Conservation (phyloP, 2,329 filamentous ascomycete genomes). For the Penicillium olsonii region DNA sequence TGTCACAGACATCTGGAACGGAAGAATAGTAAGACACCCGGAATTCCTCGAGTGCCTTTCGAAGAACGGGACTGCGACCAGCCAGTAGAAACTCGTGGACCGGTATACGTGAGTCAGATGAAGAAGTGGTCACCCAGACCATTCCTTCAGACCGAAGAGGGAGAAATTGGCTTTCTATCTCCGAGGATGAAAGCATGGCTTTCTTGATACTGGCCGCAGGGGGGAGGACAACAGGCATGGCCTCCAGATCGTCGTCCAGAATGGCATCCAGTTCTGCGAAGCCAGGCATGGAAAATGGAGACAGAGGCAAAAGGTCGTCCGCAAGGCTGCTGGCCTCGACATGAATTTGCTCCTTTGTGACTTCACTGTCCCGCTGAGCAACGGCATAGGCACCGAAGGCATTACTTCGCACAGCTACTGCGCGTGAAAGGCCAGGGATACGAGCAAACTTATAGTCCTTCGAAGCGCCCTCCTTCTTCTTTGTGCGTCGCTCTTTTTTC, state of each 20-base stretch:
- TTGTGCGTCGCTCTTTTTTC: conserved; percentile 79
- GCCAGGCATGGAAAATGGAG: conserved; percentile 65
- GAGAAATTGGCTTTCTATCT: conserved; percentile 47
- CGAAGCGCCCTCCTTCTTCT: conserved; percentile 71
- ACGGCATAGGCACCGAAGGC: conserved; percentile 88
- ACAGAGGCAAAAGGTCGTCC: conserved; percentile 70
- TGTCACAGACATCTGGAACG: conserved; percentile 61
- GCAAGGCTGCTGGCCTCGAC: conserved; percentile 70
- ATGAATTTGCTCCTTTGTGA: conserved; percentile 71
- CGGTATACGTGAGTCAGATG: conserved; percentile 72
- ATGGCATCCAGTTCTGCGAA: conserved; percentile 41
- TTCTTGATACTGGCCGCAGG: conserved; percentile 37
- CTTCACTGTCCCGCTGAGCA: conserved; percentile 78
- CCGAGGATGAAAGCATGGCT: conserved; percentile 45
- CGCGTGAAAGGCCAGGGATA: conserved; percentile 82
- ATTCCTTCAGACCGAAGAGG: conserved; percentile 31
- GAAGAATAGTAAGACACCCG: conserved; percentile 57
- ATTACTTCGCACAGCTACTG: conserved; percentile 81
- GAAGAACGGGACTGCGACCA: conserved; percentile 70
- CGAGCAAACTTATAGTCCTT: conserved; percentile 97
- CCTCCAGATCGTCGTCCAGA: conserved; percentile 42
- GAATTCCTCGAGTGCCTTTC: conserved; percentile 62
- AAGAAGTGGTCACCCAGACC: conserved; percentile 54
- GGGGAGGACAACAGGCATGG: conserved; percentile 33
- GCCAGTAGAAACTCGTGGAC: conserved; percentile 79